Evolutionary conservation across 495 filamentous ascomycete genomes (phyloP), one percentile per base, ranked within the genome.

Genomic region (Pseudoneurospora amorphoporcata): DNA sequence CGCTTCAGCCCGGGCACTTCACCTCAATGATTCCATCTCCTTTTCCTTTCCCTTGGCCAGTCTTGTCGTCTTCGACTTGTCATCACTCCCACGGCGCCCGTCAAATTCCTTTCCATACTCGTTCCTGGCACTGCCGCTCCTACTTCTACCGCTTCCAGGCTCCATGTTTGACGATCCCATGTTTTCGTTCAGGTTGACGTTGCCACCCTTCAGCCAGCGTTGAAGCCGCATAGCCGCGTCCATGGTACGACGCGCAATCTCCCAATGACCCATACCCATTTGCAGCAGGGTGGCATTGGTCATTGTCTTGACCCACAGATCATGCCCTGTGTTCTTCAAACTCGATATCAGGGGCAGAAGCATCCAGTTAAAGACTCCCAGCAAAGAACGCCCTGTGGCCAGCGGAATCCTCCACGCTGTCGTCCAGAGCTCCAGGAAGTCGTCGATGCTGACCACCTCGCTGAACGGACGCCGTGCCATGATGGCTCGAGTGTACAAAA

Each of bases 211-310:
- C 19, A 83, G 71, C 81, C 81, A 83, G 23, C 71, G 68, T 69
- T 78, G 74, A 70, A 83, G 58, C 17, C 71, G 69, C 71, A 79
- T 14, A n/a, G 58, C 76, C 1, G 69, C 72, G 23, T 77, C 76
- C 74, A 82, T 80, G 4, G 75, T 74, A 4, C 71, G 70, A 3
- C 41, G 35, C 3, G 74, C 75, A 38, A 83, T 72, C 58, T 80
- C 81, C 81, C 81, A 83, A 68, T 81, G 79, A 14, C 82, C 81
- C 73, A 83, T 72, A 9, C 75, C 77, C 16, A 81, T 79, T 74
- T 82, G 81, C 41, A 82, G 69, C 58, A 79, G 68, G 40, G 74
- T 76, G n/a, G 76, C 69, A 10, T 73, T 77, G 42, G 81, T 29
- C 75, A 81, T 72, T 0, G 74, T 75, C 80, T 81, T 83, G 53